Conservation (phyloP, 441 rosid species). For the Erysimum cheiri region DNA sequence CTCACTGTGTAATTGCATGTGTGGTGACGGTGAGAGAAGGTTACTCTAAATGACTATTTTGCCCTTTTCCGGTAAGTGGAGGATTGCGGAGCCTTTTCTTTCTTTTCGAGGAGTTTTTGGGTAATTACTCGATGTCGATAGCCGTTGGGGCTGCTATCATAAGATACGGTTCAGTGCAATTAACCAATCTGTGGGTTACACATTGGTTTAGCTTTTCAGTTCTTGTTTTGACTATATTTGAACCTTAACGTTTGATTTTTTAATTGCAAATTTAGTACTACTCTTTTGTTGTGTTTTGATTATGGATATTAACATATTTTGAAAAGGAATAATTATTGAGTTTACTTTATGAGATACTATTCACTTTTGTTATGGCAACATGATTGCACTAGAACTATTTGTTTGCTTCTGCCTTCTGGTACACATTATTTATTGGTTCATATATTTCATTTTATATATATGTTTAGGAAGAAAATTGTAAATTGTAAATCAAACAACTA, state of each 20-base stretch:
- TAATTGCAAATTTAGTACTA: not conserved
- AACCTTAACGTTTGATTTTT: constrained; percentile 11
- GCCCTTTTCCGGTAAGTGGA: not conserved
- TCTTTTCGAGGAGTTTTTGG: constrained; percentile 24
- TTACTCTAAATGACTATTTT: not conserved
- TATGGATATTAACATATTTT: not conserved
- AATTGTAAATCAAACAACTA: too few species aligned
- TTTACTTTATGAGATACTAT: constrained; percentile 1
- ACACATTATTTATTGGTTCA: not conserved
- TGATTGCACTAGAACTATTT: constrained; percentile 8
- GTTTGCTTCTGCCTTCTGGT: constrained; percentile 13
- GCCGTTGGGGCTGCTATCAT: constrained; percentile 8
- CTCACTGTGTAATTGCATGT: constrained; percentile 35
- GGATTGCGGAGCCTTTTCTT: not conserved
- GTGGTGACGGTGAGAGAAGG: constrained; percentile 37
- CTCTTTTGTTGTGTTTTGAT: not conserved
- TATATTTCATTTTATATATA: not conserved
- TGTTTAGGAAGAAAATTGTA: not conserved
- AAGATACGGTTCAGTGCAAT: constrained; percentile 18
- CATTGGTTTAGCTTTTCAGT: not conserved
- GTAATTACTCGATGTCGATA: not conserved
- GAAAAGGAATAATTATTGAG: not conserved
- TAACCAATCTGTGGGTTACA: constrained; percentile 11
- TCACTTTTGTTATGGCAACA: constrained; percentile 11
- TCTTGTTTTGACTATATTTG: constrained; percentile 4